A percentile compares a stretch with the other conserved stretches of the same genome.
These are phyloP conservation scores for Blepharisma undulans DNA, from an alignment of 169 alveolate species.

Conservation along the genomic window DNA sequence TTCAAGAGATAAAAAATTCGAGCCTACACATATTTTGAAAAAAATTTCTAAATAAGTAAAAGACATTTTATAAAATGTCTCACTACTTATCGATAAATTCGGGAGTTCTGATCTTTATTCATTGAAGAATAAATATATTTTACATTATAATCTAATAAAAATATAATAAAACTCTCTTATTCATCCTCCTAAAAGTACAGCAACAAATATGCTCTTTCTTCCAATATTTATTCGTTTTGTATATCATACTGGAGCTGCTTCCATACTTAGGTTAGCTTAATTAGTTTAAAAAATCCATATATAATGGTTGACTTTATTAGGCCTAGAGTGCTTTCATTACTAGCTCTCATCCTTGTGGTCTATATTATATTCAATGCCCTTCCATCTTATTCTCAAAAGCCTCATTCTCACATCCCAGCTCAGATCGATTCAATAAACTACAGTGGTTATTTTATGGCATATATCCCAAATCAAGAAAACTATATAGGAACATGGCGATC, in stretches of 20 bases:
- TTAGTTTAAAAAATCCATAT: background rate
- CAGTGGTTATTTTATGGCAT: background rate
- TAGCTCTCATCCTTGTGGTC: background rate
- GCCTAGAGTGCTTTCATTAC: background rate
- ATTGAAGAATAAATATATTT: no score
- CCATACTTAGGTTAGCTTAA: background rate
- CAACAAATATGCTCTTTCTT: background rate
- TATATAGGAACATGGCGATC: background rate
- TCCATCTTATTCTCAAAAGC: background rate
- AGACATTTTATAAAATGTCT: background rate
- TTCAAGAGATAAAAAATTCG: no score
- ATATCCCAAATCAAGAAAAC: background rate
- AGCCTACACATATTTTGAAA: background rate
- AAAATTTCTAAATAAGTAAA: no score
- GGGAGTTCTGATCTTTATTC: background rate
- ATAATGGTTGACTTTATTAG: background rate
- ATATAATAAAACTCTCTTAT: background rate
- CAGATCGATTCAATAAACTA: background rate
- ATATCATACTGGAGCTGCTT: background rate
- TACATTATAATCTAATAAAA: background rate
- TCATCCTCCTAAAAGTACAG: background rate
- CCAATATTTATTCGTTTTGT: background rate
- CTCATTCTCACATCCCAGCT: background rate
- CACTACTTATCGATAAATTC: background rate
- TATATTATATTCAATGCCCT: background rate